Evolutionary conservation across 1,139 yeast species (phyloP), one percentile per base, ranked within the genome.

Genomic region (Blastobotrys indianensis): DNA sequence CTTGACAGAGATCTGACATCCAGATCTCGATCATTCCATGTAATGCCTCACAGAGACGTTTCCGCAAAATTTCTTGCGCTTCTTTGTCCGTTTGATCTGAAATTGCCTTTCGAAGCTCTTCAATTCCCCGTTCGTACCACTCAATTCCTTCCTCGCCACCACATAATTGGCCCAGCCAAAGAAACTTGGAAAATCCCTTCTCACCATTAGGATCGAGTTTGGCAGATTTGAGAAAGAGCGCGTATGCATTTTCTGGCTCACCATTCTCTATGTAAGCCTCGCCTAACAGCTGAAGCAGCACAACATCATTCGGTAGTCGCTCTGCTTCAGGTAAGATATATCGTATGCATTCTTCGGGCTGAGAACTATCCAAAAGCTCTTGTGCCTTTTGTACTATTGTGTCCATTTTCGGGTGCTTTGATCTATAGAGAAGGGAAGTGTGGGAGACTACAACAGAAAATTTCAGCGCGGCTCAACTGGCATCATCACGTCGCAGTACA

Each of bases 1-100:
- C 95, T 96, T 90, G 88, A 61, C 97, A 90, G 54, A 92, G 72
- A 69, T 92, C 99, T 1, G 99, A 94, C 98, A 92, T 92, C 97
- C 97, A 92, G 51, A 94, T 86, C 66, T 92, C 99, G 58, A 92
- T 84, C 68, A 83, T 76, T 9, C 96, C 84, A 55, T 90, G 81
- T 29, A 87, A 71, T 0, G 94, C 96, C 60, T 80, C 85, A 54
- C 84, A 80, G 47, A 81, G 56, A 58, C 80, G 81, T 51, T 70
- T 71, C 44, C 74, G 60, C 29, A 84, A 63, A 56, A 51, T 32
- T 12, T 47, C 47, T 10, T 76, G 73, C 10, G 53, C 31, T 10
- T 20, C 34, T 35, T 25, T 16, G 4, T 39, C 39, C 16, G 45
- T 47, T 28, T 47, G 37, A 8, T 36, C 42, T 13, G 44, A 61